Evolutionary conservation across 108 stramenopile genomes (phyloP).

Genomic region (Schizochytrium sp.): DNA sequence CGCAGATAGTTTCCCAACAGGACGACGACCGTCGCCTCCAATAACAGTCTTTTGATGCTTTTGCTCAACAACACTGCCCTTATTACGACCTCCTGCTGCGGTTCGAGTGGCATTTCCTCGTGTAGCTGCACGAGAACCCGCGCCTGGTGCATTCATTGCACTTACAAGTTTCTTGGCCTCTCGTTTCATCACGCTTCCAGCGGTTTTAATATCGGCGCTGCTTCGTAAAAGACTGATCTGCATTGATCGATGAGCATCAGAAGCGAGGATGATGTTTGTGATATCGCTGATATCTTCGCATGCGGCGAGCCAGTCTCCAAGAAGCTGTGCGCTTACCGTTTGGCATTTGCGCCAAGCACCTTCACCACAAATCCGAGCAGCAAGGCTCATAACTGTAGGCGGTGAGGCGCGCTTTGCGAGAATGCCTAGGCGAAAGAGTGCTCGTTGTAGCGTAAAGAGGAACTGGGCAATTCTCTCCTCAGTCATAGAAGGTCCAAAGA

Average conservation of each 20-base stretch:
- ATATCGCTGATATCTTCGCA: background rate
- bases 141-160: background rate
- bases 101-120: background rate
- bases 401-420: background rate
- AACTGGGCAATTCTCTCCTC: conserved; percentile 17
- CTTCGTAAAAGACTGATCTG: conserved; percentile 31
- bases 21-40: too few species aligned
- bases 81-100: too few species aligned
- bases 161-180: conserved; percentile 41
- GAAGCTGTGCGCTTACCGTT: conserved; percentile 44
- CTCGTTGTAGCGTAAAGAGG: conserved; percentile 30
- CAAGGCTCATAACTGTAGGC: background rate
- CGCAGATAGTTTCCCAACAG: too few species aligned
- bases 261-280: background rate
- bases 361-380: conserved; percentile 41
- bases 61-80: too few species aligned
- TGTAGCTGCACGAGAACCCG: background rate
- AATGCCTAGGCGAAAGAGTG: conserved; percentile 11
- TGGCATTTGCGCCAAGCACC: conserved; percentile 52
- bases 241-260: background rate
- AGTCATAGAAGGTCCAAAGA: conserved; percentile 46
- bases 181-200: conserved; percentile 21
- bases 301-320: conserved; percentile 52
- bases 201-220: conserved; percentile 11
- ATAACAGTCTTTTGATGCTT: too few species aligned